These are phyloP conservation scores for Persicaria tinctoria DNA, from an alignment of 148 eudicot genomes.

Conservation along the genomic window DNA sequence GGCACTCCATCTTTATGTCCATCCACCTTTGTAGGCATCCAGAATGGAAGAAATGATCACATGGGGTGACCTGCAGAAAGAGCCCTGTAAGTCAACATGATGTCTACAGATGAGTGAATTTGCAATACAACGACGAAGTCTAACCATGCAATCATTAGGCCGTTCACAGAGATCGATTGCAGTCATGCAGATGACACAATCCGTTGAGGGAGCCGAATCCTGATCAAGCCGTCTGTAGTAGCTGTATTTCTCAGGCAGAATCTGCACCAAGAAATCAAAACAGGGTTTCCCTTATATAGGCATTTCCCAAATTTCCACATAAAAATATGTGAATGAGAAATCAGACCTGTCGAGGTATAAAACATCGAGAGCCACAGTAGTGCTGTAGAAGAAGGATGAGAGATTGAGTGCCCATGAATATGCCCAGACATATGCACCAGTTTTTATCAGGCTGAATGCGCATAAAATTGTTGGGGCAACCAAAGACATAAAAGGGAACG, in stretches of 20 bases:
- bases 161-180: conserved; percentile 71
- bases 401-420: conserved; percentile 76
- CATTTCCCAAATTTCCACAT: no score
- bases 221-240: conserved; percentile 72
- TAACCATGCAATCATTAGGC: conserved; percentile 85
- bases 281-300: no score
- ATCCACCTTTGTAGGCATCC: conserved; percentile 97
- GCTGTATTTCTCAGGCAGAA: conserved; percentile 90
- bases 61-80: conserved; percentile 76
- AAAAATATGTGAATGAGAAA: no score
- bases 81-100: neutral
- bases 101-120: neutral
- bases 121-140: neutral
- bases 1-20: conserved; percentile 99
- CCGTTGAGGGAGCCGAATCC: conserved; percentile 45
- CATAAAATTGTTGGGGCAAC: conserved; percentile 97
- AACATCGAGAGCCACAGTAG: conserved; percentile 94
- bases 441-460: conserved; percentile 70
- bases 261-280: conserved; percentile 32
- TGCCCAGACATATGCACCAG: conserved; percentile 75
- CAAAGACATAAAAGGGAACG: conserved; percentile 80
- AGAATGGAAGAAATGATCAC: conserved; percentile 97
- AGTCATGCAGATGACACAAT: conserved; percentile 97
- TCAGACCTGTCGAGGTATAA: conserved; percentile 88
- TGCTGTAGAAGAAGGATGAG: conserved; percentile 76